These are phyloP conservation scores for Knufia fluminis DNA, from an alignment of 2,329 filamentous ascomycete genomes.

Conservation along the genomic window DNA sequence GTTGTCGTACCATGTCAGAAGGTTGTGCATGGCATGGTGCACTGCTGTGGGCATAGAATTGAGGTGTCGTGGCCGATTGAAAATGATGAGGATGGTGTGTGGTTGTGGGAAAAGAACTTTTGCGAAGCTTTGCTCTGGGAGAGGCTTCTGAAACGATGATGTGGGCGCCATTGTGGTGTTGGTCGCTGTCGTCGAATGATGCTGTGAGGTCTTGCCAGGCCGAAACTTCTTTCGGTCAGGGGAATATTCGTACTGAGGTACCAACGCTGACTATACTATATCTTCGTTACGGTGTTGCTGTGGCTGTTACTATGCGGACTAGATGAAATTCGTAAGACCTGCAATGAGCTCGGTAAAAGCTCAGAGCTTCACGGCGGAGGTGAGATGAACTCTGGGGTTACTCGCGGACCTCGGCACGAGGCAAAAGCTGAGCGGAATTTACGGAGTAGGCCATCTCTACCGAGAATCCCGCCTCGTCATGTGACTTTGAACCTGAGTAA, in stretches of 20 bases:
- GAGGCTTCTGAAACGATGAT: conserved; percentile 25
- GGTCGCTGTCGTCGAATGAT: too few species aligned
- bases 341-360: background rate
- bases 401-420: background rate
- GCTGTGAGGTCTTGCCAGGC: too few species aligned
- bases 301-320: too few species aligned
- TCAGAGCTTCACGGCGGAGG: background rate
- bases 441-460: too few species aligned
- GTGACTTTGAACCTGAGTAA: too few species aligned
- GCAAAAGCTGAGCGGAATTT: background rate
- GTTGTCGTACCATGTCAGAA: conserved; percentile 38
- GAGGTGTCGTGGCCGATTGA: conserved; percentile 34
- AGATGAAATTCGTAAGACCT: too few species aligned
- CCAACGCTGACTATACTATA: too few species aligned
- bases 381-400: background rate
- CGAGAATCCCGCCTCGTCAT: too few species aligned
- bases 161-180: conserved; percentile 6
- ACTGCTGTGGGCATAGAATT: conserved; percentile 36
- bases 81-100: conserved; percentile 38
- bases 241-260: too few species aligned
- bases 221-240: too few species aligned
- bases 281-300: too few species aligned
- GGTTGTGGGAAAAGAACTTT: conserved; percentile 35
- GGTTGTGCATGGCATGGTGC: conserved; percentile 31
- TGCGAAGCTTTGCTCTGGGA: conserved; percentile 27